These are phyloP conservation scores for Arthroderma sp. DNA, from an alignment of 2,329 filamentous ascomycete genomes.

Conservation along the genomic window DNA sequence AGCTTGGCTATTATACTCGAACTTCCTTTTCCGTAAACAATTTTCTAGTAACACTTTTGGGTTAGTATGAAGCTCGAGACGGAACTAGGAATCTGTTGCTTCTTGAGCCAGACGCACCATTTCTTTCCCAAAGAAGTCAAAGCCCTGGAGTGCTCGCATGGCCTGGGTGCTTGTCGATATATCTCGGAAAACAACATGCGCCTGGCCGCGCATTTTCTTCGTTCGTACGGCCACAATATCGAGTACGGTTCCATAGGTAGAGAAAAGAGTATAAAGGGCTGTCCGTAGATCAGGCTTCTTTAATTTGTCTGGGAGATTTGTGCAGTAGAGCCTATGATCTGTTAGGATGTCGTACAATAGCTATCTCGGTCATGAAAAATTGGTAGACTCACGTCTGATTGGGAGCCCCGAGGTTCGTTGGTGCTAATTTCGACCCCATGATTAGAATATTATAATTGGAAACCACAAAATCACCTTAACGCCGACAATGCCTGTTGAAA, in stretches of 20 bases:
- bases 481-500: no score
- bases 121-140: constrained; percentile 69
- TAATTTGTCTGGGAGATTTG: constrained; percentile 79
- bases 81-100: not conserved
- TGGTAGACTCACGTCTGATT: constrained; percentile 57
- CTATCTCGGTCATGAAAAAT: constrained; percentile 3
- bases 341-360: constrained; percentile 5
- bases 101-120: constrained; percentile 49
- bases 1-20: constrained; percentile 82
- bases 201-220: constrained; percentile 86
- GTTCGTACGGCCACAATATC: constrained; percentile 87
- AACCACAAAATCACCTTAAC: no score
- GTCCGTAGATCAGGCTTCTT: constrained; percentile 78
- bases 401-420: constrained; percentile 42
- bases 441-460: no score
- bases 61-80: not conserved
- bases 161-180: constrained; percentile 85
- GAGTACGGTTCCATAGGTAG: constrained; percentile 81
- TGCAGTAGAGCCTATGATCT: constrained; percentile 61
- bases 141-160: constrained; percentile 76
- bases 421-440: constrained; percentile 23
- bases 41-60: constrained; percentile 46
- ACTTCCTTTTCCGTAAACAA: constrained; percentile 80
- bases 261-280: constrained; percentile 83
- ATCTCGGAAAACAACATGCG: constrained; percentile 83